These are phyloP conservation scores for Clonostachys solani DNA, from an alignment of 2,329 filamentous ascomycete species.

Conservation along the genomic window DNA sequence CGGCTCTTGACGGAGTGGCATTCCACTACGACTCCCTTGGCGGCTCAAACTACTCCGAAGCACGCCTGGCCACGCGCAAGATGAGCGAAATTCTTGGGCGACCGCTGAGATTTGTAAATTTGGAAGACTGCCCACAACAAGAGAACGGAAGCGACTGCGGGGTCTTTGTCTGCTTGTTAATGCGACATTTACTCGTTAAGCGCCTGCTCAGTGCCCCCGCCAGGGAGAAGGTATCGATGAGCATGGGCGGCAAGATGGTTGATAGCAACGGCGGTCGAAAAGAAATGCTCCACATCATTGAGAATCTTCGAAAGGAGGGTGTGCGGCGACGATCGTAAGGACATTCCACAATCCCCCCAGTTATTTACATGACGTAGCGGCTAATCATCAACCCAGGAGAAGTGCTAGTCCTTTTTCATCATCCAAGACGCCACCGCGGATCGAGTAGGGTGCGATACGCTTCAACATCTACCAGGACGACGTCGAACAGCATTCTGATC, in stretches of 20 bases:
- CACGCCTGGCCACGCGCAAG: slow-evolving; percentile 63
- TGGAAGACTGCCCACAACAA: slow-evolving; percentile 85
- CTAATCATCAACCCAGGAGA: slow-evolving; percentile 14
- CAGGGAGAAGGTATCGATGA: slow-evolving; percentile 89
- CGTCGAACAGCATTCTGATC: too few species aligned
- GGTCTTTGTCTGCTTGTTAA: slow-evolving; percentile 91
- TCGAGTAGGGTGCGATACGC: slow-evolving; percentile 31
- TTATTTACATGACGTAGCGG: not conserved
- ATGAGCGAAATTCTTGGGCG: slow-evolving; percentile 65
- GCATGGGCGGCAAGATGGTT: slow-evolving; percentile 78
- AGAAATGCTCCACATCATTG: slow-evolving; percentile 88
- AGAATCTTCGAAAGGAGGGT: slow-evolving; percentile 80
- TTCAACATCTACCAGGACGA: slow-evolving; percentile 1
- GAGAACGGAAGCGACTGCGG: slow-evolving; percentile 92
- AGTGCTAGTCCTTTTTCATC: slow-evolving; percentile 29
- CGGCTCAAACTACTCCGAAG: slow-evolving; percentile 72
- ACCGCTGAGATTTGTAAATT: slow-evolving; percentile 69
- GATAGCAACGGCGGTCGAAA: slow-evolving; percentile 78
- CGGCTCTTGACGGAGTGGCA: slow-evolving; percentile 79
- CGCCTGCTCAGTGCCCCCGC: slow-evolving; percentile 75
- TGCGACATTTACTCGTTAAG: slow-evolving; percentile 89
- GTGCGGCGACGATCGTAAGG: slow-evolving; percentile 76
- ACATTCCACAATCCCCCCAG: not conserved
- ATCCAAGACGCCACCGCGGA: slow-evolving; percentile 35
- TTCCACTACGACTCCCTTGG: slow-evolving; percentile 95